Evolutionary conservation across 2,329 filamentous ascomycete species (phyloP), one percentile per base, ranked within the genome.

Genomic region (Alternaria longipes): DNA sequence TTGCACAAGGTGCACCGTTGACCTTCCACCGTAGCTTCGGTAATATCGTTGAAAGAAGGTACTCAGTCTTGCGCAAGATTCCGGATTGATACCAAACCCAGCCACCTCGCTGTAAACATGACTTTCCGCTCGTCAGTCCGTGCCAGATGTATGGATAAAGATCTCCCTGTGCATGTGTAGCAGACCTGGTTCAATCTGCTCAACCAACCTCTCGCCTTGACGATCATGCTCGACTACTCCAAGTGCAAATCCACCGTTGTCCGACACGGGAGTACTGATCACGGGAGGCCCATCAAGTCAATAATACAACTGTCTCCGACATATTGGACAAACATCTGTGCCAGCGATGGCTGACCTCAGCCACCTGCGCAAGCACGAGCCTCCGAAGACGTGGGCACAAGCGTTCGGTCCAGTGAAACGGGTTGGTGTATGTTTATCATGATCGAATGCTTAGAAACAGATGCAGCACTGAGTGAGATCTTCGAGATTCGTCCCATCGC

Each of bases 101-200:
- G 16, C 34, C 34, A n/a, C 34, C 0, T n/a, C 16, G 34, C 34
- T 38, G 16, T 38, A 8, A n/a, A n/a, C 16, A 38, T 38, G 34
- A 8, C 16, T n/a, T 38, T 4, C 14, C 14, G 16, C 34, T n/a
- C 0, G 34, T 38, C 2, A n/a, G 14, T 7, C 4, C n/a, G 34
- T 4, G 34, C 8, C 7, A n/a, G 6, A n/a, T n/a, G 34, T 1
- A 8, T 38, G 5, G 0, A 38, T 0, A 38, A 8, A 16, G 0
- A 7, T 38, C 16, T 38, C 12, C 12, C 32, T n/a, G 14, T n/a
- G 6, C 5, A 3, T n/a, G 16, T 38, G 34, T n/a, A 38, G 34
- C 34, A 38, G 16, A 8, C 34, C 0, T n/a, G 34, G 16, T 38
- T n/a, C 16, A 6, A 38, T 8, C 16, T 38, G 34, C 34, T 16